Conservation (phyloP, 2,329 filamentous ascomycete genomes). For the Diaporthe helianthi region DNA sequence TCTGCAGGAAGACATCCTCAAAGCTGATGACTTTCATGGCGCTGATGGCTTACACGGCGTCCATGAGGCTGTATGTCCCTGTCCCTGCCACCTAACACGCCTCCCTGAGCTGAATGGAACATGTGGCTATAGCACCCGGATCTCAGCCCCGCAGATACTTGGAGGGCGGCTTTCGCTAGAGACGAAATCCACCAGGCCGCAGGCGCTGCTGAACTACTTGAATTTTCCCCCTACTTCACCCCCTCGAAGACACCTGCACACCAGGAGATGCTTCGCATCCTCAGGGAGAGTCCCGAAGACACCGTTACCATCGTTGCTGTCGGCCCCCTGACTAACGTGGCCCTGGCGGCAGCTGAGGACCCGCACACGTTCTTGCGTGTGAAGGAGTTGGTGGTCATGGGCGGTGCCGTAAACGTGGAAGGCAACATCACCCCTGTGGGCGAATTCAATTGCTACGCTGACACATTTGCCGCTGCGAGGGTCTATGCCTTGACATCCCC, state of each 20-base stretch:
- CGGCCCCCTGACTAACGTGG: conserved; percentile 92
- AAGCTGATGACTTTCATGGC: conserved; percentile 88
- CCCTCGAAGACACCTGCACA: conserved; percentile 78
- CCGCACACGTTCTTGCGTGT: conserved; percentile 86
- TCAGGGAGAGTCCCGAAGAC: conserved; percentile 80
- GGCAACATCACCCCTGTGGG: conserved; percentile 88
- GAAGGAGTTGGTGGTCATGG: conserved; percentile 96
- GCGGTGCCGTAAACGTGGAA: conserved; percentile 77
- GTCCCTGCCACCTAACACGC: conserved; percentile 9
- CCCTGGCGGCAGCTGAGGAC: conserved; percentile 85
- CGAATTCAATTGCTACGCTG: conserved; percentile 96
- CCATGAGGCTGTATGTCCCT: conserved; percentile 60
- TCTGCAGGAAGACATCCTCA: conserved; percentile 80
- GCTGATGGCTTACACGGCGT: conserved; percentile 79
- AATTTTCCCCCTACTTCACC: conserved; percentile 70
- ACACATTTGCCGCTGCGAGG: conserved; percentile 77
- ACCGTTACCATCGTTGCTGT: conserved; percentile 91
- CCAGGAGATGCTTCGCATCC: conserved; percentile 86
- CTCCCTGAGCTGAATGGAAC: conserved; percentile 19
- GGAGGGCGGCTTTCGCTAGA: conserved; percentile 70
- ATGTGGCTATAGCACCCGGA: conserved; percentile 66
- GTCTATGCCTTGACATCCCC: conserved; percentile 80
- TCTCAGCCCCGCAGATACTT: conserved; percentile 75
- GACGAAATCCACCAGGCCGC: conserved; percentile 40
- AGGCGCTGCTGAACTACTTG: conserved; percentile 48